Conservation (phyloP, 2,329 filamentous ascomycete genomes). For the Meredithiella fracta region DNA sequence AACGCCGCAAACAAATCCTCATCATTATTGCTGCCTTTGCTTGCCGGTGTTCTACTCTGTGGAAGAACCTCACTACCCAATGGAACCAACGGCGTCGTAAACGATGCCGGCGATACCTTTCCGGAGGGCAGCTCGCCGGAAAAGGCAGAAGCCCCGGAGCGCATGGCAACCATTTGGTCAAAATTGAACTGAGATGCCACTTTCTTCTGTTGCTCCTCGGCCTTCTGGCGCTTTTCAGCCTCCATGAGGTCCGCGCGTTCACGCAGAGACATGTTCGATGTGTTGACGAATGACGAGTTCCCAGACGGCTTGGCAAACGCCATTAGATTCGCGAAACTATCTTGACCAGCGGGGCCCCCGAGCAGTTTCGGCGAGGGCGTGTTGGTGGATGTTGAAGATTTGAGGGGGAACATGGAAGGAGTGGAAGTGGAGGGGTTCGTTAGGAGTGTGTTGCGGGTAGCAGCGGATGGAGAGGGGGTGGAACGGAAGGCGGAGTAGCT, state of each 20-base stretch:
- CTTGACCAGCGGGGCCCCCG: conserved; percentile 26
- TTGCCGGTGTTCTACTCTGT: conserved; percentile 2
- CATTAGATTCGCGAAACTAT: conserved; percentile 66
- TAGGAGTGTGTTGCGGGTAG: conserved; percentile 37
- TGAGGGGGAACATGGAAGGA: not conserved
- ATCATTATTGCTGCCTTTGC: conserved; percentile 19
- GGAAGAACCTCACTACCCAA: conserved; percentile 6
- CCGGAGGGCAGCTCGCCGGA: conserved; percentile 16
- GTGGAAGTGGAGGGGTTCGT: not conserved
- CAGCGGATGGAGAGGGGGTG: conserved; percentile 38
- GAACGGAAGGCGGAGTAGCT: conserved; percentile 36
- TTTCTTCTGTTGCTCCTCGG: conserved; percentile 54
- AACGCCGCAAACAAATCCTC: conserved; percentile 54
- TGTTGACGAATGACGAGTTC: conserved; percentile 28
- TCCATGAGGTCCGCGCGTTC: conserved; percentile 58
- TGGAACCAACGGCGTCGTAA: conserved; percentile 15
- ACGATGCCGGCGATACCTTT: conserved; percentile 8
- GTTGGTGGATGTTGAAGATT: not conserved
- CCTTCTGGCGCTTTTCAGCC: conserved; percentile 51
- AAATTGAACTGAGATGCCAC: conserved; percentile 65
- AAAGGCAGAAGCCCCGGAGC: conserved; percentile 29
- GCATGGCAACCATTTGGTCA: conserved; percentile 53
- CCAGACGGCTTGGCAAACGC: conserved; percentile 29
- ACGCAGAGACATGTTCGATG: conserved; percentile 50
- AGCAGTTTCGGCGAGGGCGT: not conserved